Percentiles rank a stretch among this genome's conserved stretches.
These are phyloP conservation scores for Xylaria flabelliformis DNA, from an alignment of 495 filamentous ascomycete species.

Conservation along the genomic window DNA sequence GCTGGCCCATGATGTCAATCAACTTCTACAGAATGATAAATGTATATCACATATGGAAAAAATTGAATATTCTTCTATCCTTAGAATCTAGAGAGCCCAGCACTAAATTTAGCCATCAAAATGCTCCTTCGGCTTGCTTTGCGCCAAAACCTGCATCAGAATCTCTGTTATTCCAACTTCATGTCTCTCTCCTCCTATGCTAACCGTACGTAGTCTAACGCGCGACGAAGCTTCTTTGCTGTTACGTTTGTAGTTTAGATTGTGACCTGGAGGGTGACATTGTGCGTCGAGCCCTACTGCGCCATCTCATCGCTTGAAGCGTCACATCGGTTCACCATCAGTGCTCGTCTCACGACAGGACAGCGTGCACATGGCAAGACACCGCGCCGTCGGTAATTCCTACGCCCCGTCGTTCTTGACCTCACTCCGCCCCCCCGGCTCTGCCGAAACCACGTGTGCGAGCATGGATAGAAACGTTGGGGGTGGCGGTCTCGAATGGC, in stretches of 20 bases:
- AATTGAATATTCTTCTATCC: neutral
- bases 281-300: conserved; percentile 16
- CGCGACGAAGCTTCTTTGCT: conserved; percentile 3
- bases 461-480: conserved; percentile 15
- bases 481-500: neutral
- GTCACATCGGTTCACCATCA: neutral
- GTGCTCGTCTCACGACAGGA: neutral
- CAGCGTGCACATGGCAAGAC: conserved; percentile 15
- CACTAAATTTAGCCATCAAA: neutral
- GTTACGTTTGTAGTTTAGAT: neutral
- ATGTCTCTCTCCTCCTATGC: neutral
- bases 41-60: conserved; percentile 17
- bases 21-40: conserved; percentile 6
- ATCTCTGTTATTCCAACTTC: neutral
- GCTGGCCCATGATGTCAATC: conserved; percentile 16
- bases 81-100: neutral
- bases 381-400: conserved; percentile 14
- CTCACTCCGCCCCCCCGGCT: conserved; percentile 8
- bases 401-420: neutral
- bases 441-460: conserved; percentile 19
- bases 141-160: neutral
- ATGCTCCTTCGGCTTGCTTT: neutral
- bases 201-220: neutral
- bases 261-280: neutral
- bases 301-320: conserved; percentile 8